These are phyloP conservation scores for Spathaspora boniae DNA, from an alignment of 805 yeast genomes.

Conservation along the genomic window DNA sequence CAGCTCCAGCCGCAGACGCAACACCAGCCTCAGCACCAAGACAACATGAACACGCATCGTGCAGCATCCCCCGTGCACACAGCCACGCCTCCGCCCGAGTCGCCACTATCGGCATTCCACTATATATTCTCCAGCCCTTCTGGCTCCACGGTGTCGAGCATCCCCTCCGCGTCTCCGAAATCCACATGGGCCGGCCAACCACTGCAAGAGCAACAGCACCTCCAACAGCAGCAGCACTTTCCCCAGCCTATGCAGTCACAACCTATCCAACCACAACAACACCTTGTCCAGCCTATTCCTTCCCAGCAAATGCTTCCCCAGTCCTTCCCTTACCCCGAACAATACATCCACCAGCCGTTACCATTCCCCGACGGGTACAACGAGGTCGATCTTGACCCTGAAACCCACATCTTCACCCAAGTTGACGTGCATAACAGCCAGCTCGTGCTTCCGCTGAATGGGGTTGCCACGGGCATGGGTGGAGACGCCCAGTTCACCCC, in stretches of 20 bases:
- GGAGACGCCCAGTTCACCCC: neutral
- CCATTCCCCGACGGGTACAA: no score
- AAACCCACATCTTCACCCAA: no score
- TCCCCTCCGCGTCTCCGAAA: slow-evolving; percentile 6
- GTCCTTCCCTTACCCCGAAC: no score
- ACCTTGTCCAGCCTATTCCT: no score
- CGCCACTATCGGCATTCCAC: slow-evolving; percentile 5
- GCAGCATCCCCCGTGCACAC: slow-evolving; percentile 3
- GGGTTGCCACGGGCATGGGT: neutral
- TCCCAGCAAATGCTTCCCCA: no score
- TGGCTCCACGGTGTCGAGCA: slow-evolving; percentile 3
- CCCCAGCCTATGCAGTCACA: slow-evolving; percentile 4
- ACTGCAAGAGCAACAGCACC: no score
- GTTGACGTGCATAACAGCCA: neutral
- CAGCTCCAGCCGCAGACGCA: no score
- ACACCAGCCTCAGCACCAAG: no score
- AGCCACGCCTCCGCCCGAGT: slow-evolving; percentile 6
- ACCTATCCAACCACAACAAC: slow-evolving; percentile 1
- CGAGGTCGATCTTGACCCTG: no score
- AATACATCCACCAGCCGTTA: no score
- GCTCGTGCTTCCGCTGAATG: neutral
- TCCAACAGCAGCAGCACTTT: slow-evolving; percentile 2
- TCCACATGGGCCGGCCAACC: neutral
- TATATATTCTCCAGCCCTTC: slow-evolving; percentile 4
- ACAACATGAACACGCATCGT: slow-evolving; percentile 6